These are phyloP conservation scores for Boletellus sp. DNA, from an alignment of 1,284 basidiomycete genomes.

Conservation along the genomic window DNA sequence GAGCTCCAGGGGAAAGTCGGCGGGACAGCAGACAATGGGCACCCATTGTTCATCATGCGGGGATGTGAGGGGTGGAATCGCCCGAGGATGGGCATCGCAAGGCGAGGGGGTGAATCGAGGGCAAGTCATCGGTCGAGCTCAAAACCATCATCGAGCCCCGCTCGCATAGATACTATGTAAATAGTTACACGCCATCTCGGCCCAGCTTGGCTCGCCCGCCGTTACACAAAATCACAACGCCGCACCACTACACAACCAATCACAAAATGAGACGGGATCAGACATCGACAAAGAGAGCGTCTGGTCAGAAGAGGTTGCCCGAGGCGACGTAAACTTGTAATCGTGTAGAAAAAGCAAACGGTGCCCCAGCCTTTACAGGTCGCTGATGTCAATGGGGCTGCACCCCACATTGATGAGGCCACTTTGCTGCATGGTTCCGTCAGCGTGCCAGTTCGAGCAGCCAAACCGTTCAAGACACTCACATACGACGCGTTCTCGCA, in stretches of 20 bases:
- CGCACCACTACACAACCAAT: constrained; percentile 11
- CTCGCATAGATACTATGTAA: constrained; percentile 13
- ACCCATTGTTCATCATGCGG: constrained; percentile 25
- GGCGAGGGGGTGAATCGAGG: constrained; percentile 27
- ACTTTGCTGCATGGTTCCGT: constrained; percentile 2
- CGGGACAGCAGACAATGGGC: constrained; percentile 40
- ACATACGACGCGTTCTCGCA: constrained; percentile 21
- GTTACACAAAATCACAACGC: constrained; percentile 7
- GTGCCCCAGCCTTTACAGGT: constrained; percentile 8
- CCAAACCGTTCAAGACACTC: not conserved
- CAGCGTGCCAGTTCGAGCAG: too few species aligned
- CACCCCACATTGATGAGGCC: constrained; percentile 30
- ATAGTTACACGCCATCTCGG: constrained; percentile 9
- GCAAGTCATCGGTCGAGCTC: constrained; percentile 7
- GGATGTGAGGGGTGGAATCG: constrained; percentile 9
- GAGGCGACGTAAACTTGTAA: constrained; percentile 12
- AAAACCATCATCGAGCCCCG: constrained; percentile 13
- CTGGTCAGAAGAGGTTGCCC: constrained; percentile 14
- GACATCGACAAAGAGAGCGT: constrained; percentile 28
- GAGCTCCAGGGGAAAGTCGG: constrained; percentile 42
- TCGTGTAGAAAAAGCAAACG: constrained; percentile 20
- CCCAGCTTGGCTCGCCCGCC: not conserved
- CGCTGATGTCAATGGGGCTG: constrained; percentile 13
- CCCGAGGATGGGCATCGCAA: constrained; percentile 12
- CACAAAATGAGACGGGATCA: constrained; percentile 23